phyloP scores from a whole-genome alignment of 2,329 filamentous ascomycete genomes.

The Fusarium veterinarium region DNA sequence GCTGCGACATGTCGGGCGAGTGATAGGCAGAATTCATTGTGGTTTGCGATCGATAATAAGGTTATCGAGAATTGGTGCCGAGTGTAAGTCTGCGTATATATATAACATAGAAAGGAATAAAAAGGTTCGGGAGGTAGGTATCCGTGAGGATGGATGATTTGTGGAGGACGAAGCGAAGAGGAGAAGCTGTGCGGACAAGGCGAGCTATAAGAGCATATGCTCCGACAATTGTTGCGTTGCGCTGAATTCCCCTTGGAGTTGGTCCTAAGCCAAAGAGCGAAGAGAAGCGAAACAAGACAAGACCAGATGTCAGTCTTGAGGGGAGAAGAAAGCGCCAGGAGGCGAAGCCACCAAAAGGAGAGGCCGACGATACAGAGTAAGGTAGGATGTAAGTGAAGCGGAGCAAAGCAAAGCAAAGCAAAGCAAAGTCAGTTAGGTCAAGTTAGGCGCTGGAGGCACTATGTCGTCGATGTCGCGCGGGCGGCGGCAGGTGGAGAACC shows the following conservation, averaged over 20 bases:
- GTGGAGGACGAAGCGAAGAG: slow-evolving; percentile 13
- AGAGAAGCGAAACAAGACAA: slow-evolving; percentile 4
- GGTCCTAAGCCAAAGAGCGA: slow-evolving; percentile 14
- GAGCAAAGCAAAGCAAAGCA: not conserved
- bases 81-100: slow-evolving; percentile 7
- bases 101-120: not conserved
- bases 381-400: slow-evolving; percentile 1
- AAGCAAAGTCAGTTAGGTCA: not conserved
- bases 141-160: not conserved
- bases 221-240: slow-evolving; percentile 11
- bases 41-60: slow-evolving; percentile 1
- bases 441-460: not conserved
- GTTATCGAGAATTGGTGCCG: not conserved
- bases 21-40: slow-evolving; percentile 50
- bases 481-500: slow-evolving; percentile 38
- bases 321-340: slow-evolving; percentile 4
- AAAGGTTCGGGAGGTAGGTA: not conserved
- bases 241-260: not conserved
- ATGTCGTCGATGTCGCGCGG: slow-evolving; percentile 28
- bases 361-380: slow-evolving; percentile 24
- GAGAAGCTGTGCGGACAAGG: slow-evolving; percentile 12
- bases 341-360: slow-evolving; percentile 35
- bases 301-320: not conserved
- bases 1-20: slow-evolving; percentile 48
- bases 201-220: slow-evolving; percentile 34